Percentiles rank a stretch among this genome's conserved stretches.
These are phyloP conservation scores for Triticum aestivum DNA, from an alignment of 176 grass and related monocot genomes.

Conservation along the genomic window DNA sequence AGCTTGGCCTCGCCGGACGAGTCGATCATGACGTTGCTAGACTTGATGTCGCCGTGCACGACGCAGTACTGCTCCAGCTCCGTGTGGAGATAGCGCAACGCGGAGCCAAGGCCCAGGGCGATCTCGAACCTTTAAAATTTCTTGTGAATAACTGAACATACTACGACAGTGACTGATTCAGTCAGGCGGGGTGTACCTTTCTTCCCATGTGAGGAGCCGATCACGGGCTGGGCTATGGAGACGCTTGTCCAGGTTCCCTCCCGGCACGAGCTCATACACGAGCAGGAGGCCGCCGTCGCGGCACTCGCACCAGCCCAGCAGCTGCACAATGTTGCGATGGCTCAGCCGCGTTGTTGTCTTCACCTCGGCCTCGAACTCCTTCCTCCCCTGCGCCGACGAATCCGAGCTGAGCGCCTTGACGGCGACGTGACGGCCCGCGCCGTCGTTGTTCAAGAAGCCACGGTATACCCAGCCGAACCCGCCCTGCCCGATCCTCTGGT, in stretches of 20 bases:
- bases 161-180: too few species aligned
- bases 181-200: background rate
- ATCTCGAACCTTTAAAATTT: background rate
- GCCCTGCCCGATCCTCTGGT: background rate
- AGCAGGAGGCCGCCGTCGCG: background rate
- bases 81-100: background rate
- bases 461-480: slow-evolving; percentile 17
- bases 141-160: too few species aligned
- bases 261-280: background rate
- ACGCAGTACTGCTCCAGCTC: background rate
- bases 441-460: slow-evolving; percentile 16
- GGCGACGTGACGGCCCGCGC: slow-evolving; percentile 10
- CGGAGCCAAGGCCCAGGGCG: background rate
- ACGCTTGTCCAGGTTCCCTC: slow-evolving; percentile 17
- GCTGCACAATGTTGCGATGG: slow-evolving; percentile 42
- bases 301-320: background rate
- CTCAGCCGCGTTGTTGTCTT: slow-evolving; percentile 27
- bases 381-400: background rate
- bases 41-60: slow-evolving; percentile 29
- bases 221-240: background rate
- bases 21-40: slow-evolving; percentile 19
- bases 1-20: slow-evolving; percentile 24
- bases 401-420: slow-evolving; percentile 19
- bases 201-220: background rate
- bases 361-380: background rate